Conservation (phyloP, 1,139 yeast genomes). For the Yamadazyma spencermartinsiae region DNA sequence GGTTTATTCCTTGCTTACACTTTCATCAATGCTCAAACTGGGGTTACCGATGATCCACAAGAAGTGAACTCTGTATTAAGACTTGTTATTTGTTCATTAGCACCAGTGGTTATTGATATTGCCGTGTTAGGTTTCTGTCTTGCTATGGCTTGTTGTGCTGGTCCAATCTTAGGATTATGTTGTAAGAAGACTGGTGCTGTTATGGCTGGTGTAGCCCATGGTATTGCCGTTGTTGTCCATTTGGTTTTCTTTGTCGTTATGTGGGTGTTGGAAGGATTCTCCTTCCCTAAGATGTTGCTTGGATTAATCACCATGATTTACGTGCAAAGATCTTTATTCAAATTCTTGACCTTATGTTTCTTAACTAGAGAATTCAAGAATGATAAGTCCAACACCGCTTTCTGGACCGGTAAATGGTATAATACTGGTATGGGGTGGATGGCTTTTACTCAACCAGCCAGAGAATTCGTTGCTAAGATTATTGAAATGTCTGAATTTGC, state of each 20-base stretch:
- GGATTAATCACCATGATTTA: conserved; percentile 86
- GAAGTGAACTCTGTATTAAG: conserved; percentile 80
- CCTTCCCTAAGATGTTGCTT: conserved; percentile 79
- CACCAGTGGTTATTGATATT: conserved; percentile 87
- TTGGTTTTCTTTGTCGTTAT: conserved; percentile 84
- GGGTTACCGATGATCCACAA: conserved; percentile 59
- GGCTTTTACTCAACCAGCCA: conserved; percentile 94
- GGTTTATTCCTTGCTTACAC: conserved; percentile 90
- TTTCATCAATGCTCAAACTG: conserved; percentile 95
- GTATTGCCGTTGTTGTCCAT: conserved; percentile 85
- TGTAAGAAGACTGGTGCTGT: conserved; percentile 98
- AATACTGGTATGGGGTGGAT: conserved; percentile 92
- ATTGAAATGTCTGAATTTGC: conserved; percentile 96
- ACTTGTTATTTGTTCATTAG: conserved; percentile 84
- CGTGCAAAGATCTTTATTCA: conserved; percentile 85
- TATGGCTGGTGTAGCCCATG: conserved; percentile 96
- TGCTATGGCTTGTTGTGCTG: conserved; percentile 93
- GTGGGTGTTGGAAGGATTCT: conserved; percentile 97
- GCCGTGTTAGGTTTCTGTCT: conserved; percentile 77
- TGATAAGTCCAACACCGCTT: conserved; percentile 94
- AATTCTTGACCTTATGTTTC: conserved; percentile 73
- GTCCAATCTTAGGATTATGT: conserved; percentile 91
- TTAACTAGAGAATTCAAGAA: conserved; percentile 97
- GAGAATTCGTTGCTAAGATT: conserved; percentile 93
- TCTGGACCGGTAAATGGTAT: conserved; percentile 99